Evolutionary conservation across 164 flowering plant species (phyloP), one percentile per base, ranked within the genome.

Genomic region (Annona squamosa): DNA sequence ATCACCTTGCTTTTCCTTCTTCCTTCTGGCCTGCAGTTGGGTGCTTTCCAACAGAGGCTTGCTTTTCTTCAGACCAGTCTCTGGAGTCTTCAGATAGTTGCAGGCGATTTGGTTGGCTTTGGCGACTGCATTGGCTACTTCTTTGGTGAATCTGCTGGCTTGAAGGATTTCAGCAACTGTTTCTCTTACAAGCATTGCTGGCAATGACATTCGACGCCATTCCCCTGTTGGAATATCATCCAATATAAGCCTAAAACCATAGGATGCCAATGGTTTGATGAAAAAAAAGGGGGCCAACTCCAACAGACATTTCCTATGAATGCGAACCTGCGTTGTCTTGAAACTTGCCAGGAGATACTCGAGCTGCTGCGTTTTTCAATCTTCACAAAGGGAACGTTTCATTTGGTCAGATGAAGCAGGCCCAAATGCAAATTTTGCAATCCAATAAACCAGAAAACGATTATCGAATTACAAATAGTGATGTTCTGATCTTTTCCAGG

Each of bases 131-230:
- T 80, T 77, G 1, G 85, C 90, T 42, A 90, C 80, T 71, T 87
- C 89, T 79, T 81, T 87, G 4, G 97, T 93, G 77, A 91, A 87
- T 75, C 83, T 84, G 72, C 89, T 91, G 43, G 99, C 95, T 79
- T 87, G 91, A 17, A 90, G 79, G 61, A 95, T 93, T 77, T 95
- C 98, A 3, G 85, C 86, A 0, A 95, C 82, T 52, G 99, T 95
- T 80, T 93, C 99, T 63, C 88, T 92, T 0, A 95, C 85, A 0
- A 95, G 81, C 99, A 95, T 95, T 68, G 98, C 97, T 2, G 97
- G 97, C 72, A 96, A 79, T 16, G 99, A 95, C 98, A 91, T 93
- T 77, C 89, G 48, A 3, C 84, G 80, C 99, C 99, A 95, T 45
- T 94, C 99, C 47, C 85, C 95, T 88, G 81, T 37, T 59, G 48